Evolutionary conservation across 805 yeast species (phyloP).

Genomic region (Kuraishia hungarica): DNA sequence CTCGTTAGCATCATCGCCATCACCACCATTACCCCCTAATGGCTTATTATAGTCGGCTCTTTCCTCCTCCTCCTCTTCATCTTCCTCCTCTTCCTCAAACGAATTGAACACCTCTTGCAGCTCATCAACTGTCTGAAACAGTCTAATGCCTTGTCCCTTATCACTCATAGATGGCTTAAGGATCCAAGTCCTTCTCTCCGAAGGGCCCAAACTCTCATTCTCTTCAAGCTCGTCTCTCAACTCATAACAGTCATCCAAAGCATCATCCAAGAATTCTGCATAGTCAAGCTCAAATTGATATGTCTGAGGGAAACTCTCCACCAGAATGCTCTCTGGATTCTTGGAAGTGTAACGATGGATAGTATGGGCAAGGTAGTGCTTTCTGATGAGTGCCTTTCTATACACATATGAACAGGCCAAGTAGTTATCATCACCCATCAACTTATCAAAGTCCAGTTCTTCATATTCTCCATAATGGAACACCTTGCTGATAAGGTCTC

Average conservation of each 20-base stretch:
- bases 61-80: slow-evolving; percentile 27
- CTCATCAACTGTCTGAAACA: slow-evolving; percentile 72
- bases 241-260: slow-evolving; percentile 88
- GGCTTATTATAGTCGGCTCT: slow-evolving; percentile 6
- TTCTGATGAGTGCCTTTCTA: slow-evolving; percentile 85
- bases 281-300: slow-evolving; percentile 83
- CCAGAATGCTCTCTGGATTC: slow-evolving; percentile 58
- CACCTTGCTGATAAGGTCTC: slow-evolving; percentile 29
- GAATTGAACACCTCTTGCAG: slow-evolving; percentile 77
- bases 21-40: slow-evolving; percentile 4
- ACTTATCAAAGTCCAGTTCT: slow-evolving; percentile 67
- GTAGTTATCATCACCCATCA: slow-evolving; percentile 41
- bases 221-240: slow-evolving; percentile 66
- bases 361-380: slow-evolving; percentile 82
- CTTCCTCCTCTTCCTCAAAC: slow-evolving; percentile 71
- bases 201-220: slow-evolving; percentile 22
- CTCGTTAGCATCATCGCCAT: slow-evolving; percentile 14
- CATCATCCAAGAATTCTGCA: slow-evolving; percentile 92
- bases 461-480: slow-evolving; percentile 91
- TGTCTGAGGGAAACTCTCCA: slow-evolving; percentile 59
- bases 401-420: slow-evolving; percentile 74
- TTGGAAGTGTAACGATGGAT: slow-evolving; percentile 69
- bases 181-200: slow-evolving; percentile 56
- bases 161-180: slow-evolving; percentile 96
- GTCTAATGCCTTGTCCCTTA: slow-evolving; percentile 89